phyloP scores from a whole-genome alignment of 2,329 filamentous ascomycete species.

The Thelonectria olida region DNA sequence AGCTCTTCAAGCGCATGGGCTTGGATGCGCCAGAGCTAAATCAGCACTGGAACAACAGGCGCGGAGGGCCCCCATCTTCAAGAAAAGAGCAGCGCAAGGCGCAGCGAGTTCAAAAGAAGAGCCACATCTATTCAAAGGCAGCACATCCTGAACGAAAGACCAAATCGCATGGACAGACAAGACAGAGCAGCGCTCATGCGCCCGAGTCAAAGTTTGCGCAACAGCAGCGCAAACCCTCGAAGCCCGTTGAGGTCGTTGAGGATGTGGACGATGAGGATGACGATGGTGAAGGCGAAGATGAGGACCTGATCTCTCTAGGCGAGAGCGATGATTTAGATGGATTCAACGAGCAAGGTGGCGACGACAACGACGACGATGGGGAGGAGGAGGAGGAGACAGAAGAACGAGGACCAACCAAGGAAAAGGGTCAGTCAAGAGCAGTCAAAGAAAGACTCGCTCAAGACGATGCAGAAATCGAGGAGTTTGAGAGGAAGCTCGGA shows the following conservation, averaged over 20 bases:
- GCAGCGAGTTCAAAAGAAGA: slow-evolving; percentile 70
- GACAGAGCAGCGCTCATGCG: slow-evolving; percentile 2
- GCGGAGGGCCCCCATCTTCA: slow-evolving; percentile 26
- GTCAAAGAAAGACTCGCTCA: slow-evolving; percentile 69
- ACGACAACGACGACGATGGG: slow-evolving; percentile 34
- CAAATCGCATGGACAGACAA: slow-evolving; percentile 14
- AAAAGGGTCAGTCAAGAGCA: slow-evolving; percentile 26
- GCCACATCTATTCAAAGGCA: slow-evolving; percentile 44
- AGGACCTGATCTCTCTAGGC: slow-evolving; percentile 17
- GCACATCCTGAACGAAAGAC: slow-evolving; percentile 22
- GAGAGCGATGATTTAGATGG: slow-evolving; percentile 9
- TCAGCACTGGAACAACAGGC: slow-evolving; percentile 21
- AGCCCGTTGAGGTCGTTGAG: slow-evolving; percentile 30
- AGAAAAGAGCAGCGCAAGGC: slow-evolving; percentile 75
- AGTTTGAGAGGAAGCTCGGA: slow-evolving; percentile 87
- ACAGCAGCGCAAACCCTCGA: slow-evolving; percentile 8
- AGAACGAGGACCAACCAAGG: slow-evolving; percentile 37
- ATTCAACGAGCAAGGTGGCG: slow-evolving; percentile 37
- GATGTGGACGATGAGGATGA: slow-evolving; percentile 32
- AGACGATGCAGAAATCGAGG: slow-evolving; percentile 89
- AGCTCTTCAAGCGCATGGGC: slow-evolving; percentile 50
- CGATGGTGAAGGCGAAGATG: slow-evolving; percentile 15
- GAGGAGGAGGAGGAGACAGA: slow-evolving; percentile 35
- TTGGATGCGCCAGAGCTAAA: slow-evolving; percentile 41
- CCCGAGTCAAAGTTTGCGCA: slow-evolving; percentile 8